Percentiles rank a stretch among this genome's conserved stretches.
These are phyloP conservation scores for Chlorella sp. DNA, from an alignment of 139 green algal species.

Conservation along the genomic window DNA sequence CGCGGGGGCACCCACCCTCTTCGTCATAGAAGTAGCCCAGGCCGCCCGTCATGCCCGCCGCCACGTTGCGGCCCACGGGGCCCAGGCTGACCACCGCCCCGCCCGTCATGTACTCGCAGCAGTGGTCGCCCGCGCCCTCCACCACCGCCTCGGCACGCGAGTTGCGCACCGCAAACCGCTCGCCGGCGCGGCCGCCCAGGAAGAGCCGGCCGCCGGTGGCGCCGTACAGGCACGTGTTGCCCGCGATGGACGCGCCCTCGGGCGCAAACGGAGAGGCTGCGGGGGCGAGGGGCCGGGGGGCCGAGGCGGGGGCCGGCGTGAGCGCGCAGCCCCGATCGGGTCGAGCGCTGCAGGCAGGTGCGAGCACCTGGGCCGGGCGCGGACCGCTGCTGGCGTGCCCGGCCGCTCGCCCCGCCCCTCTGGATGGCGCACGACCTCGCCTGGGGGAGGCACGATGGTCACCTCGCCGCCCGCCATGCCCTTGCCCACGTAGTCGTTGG, in stretches of 20 bases:
- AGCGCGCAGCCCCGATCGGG: too few species aligned
- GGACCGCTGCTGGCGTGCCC: too few species aligned
- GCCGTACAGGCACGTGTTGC: conserved; percentile 99
- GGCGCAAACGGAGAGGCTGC: conserved; percentile 53
- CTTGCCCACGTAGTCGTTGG: conserved; percentile 99
- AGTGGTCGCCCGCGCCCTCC: conserved; percentile 97
- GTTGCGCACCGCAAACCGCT: conserved; percentile 91
- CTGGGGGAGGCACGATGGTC: conserved; percentile 82
- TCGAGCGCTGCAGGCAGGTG: too few species aligned
- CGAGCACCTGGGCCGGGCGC: too few species aligned
- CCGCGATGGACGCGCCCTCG: conserved; percentile 80
- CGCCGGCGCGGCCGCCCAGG: conserved; percentile 86
- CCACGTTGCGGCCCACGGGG: conserved; percentile 88
- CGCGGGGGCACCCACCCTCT: conserved; percentile 50
- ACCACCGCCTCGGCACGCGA: conserved; percentile 91
- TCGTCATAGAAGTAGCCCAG: conserved; percentile 97
- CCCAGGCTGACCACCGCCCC: conserved; percentile 58
- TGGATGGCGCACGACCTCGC: too few species aligned
- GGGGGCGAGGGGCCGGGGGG: not conserved
- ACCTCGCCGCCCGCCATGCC: conserved; percentile 97
- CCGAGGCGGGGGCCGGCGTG: too few species aligned
- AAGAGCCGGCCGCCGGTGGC: conserved; percentile 95
- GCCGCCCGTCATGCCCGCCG: conserved; percentile 97
- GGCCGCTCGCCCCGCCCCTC: too few species aligned
- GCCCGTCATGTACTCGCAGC: conserved; percentile 99